Percentiles rank a stretch among this genome's conserved stretches.
Conservation (phyloP, 2,329 filamentous ascomycete species). For the Alternaria postmessia region DNA sequence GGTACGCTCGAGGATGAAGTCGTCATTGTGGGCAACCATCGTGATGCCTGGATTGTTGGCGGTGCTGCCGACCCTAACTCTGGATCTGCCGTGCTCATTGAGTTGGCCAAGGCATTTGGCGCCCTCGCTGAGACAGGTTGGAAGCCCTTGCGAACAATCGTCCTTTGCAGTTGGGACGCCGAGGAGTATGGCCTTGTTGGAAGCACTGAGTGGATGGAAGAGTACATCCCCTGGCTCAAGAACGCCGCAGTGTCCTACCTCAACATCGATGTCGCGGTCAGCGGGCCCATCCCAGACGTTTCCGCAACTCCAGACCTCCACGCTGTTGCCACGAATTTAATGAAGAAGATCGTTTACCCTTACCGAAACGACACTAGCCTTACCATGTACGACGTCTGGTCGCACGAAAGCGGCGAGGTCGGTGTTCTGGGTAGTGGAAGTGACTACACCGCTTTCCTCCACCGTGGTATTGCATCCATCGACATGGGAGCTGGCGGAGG, state of each 20-base stretch:
- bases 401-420: constrained; percentile 45
- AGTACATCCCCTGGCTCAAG: constrained; percentile 58
- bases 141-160: constrained; percentile 61
- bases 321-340: constrained; percentile 41
- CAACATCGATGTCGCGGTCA: constrained; percentile 61
- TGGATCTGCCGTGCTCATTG: constrained; percentile 59
- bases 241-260: constrained; percentile 58
- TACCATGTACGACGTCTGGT: constrained; percentile 59
- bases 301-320: constrained; percentile 54
- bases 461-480: constrained; percentile 54
- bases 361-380: constrained; percentile 48
- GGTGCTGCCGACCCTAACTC: constrained; percentile 63
- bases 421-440: constrained; percentile 57
- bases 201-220: constrained; percentile 60
- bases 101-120: constrained; percentile 60
- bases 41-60: constrained; percentile 64
- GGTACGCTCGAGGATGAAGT: constrained; percentile 67
- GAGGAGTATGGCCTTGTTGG: constrained; percentile 53
- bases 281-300: constrained; percentile 53
- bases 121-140: constrained; percentile 58
- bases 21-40: constrained; percentile 61
- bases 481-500: constrained; percentile 54
- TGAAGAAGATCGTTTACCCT: constrained; percentile 55
- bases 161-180: constrained; percentile 55
- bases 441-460: constrained; percentile 59